Evolutionary conservation across 2,329 filamentous ascomycete species (phyloP).

Genomic region (Claviceps spartinae): DNA sequence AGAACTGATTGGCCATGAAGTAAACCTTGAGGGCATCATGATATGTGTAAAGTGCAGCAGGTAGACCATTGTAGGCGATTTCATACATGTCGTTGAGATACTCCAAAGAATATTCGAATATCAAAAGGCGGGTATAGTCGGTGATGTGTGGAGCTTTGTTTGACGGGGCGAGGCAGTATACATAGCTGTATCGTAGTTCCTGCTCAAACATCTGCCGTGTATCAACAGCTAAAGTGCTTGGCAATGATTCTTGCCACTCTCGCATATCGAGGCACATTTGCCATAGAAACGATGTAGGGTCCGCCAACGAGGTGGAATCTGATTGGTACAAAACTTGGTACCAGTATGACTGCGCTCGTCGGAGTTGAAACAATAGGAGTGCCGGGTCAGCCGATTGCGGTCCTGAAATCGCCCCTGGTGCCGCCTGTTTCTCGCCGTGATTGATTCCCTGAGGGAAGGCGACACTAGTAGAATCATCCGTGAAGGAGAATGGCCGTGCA

Average conservation of each 20-base stretch:
- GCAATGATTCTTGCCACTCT: constrained; percentile 69
- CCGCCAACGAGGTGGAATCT: constrained; percentile 51
- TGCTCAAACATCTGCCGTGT: constrained; percentile 72
- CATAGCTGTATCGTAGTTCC: constrained; percentile 80
- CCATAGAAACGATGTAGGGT: constrained; percentile 61
- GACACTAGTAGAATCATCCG: constrained; percentile 75
- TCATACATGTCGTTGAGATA: constrained; percentile 65
- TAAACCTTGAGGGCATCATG: constrained; percentile 78
- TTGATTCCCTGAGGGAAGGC: constrained; percentile 49
- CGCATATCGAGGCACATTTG: constrained; percentile 62
- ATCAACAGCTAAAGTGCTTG: constrained; percentile 46
- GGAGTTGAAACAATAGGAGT: constrained; percentile 65
- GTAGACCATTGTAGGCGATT: constrained; percentile 44
- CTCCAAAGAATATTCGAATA: constrained; percentile 77
- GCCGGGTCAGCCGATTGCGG: constrained; percentile 52
- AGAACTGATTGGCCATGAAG: constrained; percentile 53
- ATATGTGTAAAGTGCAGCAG: constrained; percentile 64
- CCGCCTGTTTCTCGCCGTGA: constrained; percentile 27
- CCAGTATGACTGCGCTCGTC: constrained; percentile 76
- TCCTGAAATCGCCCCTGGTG: constrained; percentile 27
- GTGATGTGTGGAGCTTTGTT: constrained; percentile 58
- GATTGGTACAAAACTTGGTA: constrained; percentile 82
- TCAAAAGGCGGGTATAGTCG: constrained; percentile 63
- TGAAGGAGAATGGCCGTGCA: constrained; percentile 81
- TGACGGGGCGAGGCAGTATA: constrained; percentile 77